Conservation (phyloP, 495 filamentous ascomycete genomes). For the Elasticomyces elasticus region DNA sequence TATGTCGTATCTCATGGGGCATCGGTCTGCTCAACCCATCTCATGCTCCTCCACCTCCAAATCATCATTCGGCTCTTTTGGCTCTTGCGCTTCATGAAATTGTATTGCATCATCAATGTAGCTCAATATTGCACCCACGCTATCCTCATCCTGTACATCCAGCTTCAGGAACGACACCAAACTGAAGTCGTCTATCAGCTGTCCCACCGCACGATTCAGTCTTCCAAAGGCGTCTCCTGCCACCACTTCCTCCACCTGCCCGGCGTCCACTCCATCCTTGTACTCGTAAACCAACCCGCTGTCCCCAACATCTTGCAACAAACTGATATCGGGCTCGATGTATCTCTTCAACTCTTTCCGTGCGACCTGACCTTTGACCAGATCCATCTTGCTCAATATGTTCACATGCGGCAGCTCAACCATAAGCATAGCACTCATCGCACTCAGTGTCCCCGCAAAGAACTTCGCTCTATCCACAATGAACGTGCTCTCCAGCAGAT, state of each 20-base stretch:
- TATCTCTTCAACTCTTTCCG: constrained; percentile 80
- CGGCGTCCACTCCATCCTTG: constrained; percentile 28
- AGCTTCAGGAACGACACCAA: constrained; percentile 93
- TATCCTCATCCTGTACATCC: constrained; percentile 87
- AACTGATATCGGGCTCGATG: constrained; percentile 65
- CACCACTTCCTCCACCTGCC: constrained; percentile 59
- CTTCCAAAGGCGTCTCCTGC: constrained; percentile 64
- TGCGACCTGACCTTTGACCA: constrained; percentile 72
- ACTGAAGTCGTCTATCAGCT: constrained; percentile 89
- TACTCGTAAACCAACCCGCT: constrained; percentile 34
- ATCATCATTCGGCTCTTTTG: constrained; percentile 71
- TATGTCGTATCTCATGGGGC: not conserved
- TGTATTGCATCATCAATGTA: constrained; percentile 96
- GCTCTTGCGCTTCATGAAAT: constrained; percentile 93
- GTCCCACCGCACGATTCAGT: constrained; percentile 75
- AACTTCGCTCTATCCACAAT: constrained; percentile 92
- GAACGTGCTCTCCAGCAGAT: constrained; percentile 90
- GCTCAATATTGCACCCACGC: constrained; percentile 79
- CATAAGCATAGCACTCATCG: constrained; percentile 98
- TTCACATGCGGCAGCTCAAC: constrained; percentile 93
- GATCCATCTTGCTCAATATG: constrained; percentile 92
- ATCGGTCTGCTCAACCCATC: constrained; percentile 9
- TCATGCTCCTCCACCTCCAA: constrained; percentile 47
- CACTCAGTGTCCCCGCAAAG: constrained; percentile 87
- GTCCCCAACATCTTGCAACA: constrained; percentile 55